Base-by-base conservation (phyloP, 73 alveolate species). In the Stentor roeselii region DNA sequence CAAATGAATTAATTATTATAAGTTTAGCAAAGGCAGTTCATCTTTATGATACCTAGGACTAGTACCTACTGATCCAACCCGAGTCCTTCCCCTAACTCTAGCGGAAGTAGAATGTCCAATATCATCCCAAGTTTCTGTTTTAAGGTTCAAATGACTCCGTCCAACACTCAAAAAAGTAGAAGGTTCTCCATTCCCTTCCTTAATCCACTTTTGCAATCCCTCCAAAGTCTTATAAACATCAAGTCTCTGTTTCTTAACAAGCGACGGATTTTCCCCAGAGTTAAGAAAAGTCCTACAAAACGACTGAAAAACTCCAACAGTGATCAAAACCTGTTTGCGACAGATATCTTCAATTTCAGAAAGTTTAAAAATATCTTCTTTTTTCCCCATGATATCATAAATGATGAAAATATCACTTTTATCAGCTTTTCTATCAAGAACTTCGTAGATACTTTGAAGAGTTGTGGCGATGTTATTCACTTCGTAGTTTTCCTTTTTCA, bases 111-210 rank as follows among this genome's bases (percentile, higher is more conserved):
- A 50, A 50, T 50, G 67, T 50, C 30, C 6, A 6, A 50, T 50
- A 50, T 50, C 67, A 11, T 50, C 67, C 6, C 6, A 6, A 11
- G 67, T 50, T 11, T 50, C 67, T 11, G 30, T 11, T 50, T 50
- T 50, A 11, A 50, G 21, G 6, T 6, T 50, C 6, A 21, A 6
- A 6, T 21, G 30, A 50, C 67, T 50, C 21, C 67, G 6, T 50
- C 67, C 67, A 11, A 50, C 21, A 50, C 30, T 11, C 21, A 50
- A 50, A 50, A 50, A 21, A 6, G 21, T 50, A 50, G 6, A 11
- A 50, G 67, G 67, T 50, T 50, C 67, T 21, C 67, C 80, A 21
- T 67, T 67, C 27, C 37, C 80, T 67, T 67, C 80, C 34, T 32
- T 32, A 1, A 67, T 67, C 37, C 80, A 67, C 27, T 67, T 67